A percentile compares a stretch with the other conserved stretches of the same genome.
Evolutionary conservation across 305 asterid genomes (phyloP).

Genomic region (Fraxinus dipetala): DNA sequence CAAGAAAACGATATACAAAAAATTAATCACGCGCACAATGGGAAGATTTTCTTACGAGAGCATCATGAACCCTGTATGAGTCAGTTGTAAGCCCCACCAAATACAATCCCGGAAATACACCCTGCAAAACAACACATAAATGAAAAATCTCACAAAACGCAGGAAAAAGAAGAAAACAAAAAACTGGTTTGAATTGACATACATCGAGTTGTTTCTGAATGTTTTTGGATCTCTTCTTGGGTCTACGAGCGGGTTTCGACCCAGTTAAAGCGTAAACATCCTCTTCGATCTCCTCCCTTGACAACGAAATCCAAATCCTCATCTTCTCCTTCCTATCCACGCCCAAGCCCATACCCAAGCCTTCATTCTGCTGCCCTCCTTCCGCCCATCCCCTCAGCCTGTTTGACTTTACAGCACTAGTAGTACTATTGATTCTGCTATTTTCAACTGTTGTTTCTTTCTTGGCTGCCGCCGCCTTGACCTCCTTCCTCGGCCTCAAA

Average conservation of each 20-base stretch:
- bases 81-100: slow-evolving; percentile 69
- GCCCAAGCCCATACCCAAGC: slow-evolving; percentile 25
- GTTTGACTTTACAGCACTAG: slow-evolving; percentile 36
- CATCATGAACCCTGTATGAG: slow-evolving; percentile 46
- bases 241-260: slow-evolving; percentile 67
- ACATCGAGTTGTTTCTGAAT: slow-evolving; percentile 78
- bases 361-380: slow-evolving; percentile 31
- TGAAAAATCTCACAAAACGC: background rate
- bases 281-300: slow-evolving; percentile 86
- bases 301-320: slow-evolving; percentile 74
- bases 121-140: slow-evolving; percentile 34
- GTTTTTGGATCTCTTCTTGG: slow-evolving; percentile 66
- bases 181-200: slow-evolving; percentile 11
- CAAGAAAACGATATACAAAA: background rate
- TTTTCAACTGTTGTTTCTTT: slow-evolving; percentile 24
- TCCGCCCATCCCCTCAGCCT: slow-evolving; percentile 42
- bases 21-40: background rate
- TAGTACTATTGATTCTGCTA: slow-evolving; percentile 19
- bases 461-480: slow-evolving; percentile 24
- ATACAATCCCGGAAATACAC: slow-evolving; percentile 68
- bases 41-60: slow-evolving; percentile 38
- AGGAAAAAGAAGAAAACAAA: background rate
- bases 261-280: slow-evolving; percentile 86
- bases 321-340: slow-evolving; percentile 47
- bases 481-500: slow-evolving; percentile 63